Conservation (phyloP, 805 yeast species). For the Lachancea waltii region DNA sequence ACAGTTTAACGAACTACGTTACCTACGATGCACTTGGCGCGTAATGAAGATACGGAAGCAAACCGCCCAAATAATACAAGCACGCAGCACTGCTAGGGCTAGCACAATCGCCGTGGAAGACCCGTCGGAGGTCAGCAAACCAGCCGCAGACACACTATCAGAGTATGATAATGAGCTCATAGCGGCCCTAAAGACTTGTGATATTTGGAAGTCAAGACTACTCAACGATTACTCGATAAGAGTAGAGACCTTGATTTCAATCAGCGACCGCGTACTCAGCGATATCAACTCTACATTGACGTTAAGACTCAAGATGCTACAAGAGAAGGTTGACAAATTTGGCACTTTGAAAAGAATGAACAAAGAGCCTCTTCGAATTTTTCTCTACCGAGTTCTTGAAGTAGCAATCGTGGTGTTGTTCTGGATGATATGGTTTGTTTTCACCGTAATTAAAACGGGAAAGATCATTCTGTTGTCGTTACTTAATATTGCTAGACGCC, state of each 20-base stretch:
- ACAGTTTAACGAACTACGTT: constrained; percentile 24
- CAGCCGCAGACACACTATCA: constrained; percentile 16
- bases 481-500: constrained; percentile 19
- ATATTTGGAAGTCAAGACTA: constrained; percentile 28
- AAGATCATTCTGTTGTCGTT: constrained; percentile 14
- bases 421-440: constrained; percentile 30
- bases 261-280: constrained; percentile 62
- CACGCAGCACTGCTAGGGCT: constrained; percentile 16
- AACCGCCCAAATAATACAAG: constrained; percentile 22
- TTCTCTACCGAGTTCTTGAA: constrained; percentile 26
- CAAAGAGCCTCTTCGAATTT: constrained; percentile 18
- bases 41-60: constrained; percentile 25
- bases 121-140: constrained; percentile 14
- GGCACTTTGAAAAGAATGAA: constrained; percentile 22
- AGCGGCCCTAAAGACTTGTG: constrained; percentile 25
- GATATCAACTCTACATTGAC: constrained; percentile 69
- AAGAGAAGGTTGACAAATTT: constrained; percentile 29
- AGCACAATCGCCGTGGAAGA: constrained; percentile 13
- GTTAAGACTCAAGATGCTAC: constrained; percentile 42
- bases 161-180: constrained; percentile 24
- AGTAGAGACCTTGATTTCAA: constrained; percentile 54
- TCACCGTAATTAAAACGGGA: constrained; percentile 18
- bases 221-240: constrained; percentile 40
- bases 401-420: constrained; percentile 22
- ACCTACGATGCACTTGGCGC: constrained; percentile 20